phyloP scores from a whole-genome alignment of 2,329 filamentous ascomycete species.

The Penicillium capsulatum region DNA sequence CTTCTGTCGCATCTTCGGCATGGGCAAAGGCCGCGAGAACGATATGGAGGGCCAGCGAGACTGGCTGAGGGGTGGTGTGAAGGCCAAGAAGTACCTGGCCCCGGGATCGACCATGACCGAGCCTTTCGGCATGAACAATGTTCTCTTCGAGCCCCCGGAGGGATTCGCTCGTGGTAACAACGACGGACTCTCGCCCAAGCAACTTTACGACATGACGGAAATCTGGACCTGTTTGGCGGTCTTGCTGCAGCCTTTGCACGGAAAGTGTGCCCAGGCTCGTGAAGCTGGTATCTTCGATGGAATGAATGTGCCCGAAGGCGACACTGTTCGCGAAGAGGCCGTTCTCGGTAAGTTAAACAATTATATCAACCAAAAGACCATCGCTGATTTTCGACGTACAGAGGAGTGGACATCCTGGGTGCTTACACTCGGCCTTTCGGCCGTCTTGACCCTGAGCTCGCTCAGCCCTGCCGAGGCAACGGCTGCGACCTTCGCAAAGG shows the following conservation, averaged over 20 bases:
- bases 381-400: slow-evolving; percentile 26
- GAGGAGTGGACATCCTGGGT: slow-evolving; percentile 61
- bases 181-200: slow-evolving; percentile 50
- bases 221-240: slow-evolving; percentile 59
- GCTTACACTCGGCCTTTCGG: slow-evolving; percentile 55
- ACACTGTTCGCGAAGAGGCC: slow-evolving; percentile 45
- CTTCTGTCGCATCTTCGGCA: slow-evolving; percentile 61
- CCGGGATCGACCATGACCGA: slow-evolving; percentile 46
- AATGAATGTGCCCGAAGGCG: slow-evolving; percentile 46
- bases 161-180: slow-evolving; percentile 57
- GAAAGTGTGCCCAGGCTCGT: slow-evolving; percentile 52
- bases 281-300: slow-evolving; percentile 55
- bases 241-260: slow-evolving; percentile 54
- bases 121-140: slow-evolving; percentile 49
- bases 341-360: slow-evolving; percentile 45
- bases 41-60: slow-evolving; percentile 59
- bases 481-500: slow-evolving; percentile 49
- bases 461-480: slow-evolving; percentile 38
- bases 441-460: slow-evolving; percentile 51
- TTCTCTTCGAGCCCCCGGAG: slow-evolving; percentile 53
- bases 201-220: slow-evolving; percentile 62
- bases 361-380: background rate
- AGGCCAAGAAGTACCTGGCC: slow-evolving; percentile 45
- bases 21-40: slow-evolving; percentile 54
- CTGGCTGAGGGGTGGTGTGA: slow-evolving; percentile 57